Evolutionary conservation across 257 asterid genomes (phyloP), one percentile per base, ranked within the genome.

Genomic region (Echites panduratus): DNA sequence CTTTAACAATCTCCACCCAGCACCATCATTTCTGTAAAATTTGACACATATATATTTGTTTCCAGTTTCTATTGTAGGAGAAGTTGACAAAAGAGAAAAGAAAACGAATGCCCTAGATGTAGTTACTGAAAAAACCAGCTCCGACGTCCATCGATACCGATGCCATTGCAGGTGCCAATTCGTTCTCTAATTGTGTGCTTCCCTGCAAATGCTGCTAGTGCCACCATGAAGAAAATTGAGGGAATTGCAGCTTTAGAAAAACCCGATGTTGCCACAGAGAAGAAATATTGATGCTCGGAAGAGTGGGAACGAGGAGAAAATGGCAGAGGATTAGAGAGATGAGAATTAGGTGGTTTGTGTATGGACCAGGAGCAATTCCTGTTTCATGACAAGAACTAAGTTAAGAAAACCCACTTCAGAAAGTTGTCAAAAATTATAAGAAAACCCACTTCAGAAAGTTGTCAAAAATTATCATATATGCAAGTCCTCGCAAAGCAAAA

Each of bases 331-430:
- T 0, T 40, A 10, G 75, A 40, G n/a, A n/a, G n/a, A n/a, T n/a
- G n/a, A n/a, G n/a, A n/a, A n/a, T n/a, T n/a, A n/a, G n/a, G n/a
- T 8, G 57, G 16, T 26, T 16, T 24, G 47, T 20, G n/a, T n/a
- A n/a, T n/a, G 2, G 2, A 7, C 40, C 85, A 49, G 89, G 84
- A 74, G 82, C 85, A 71, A 85, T 75, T 26, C 89, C 96, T 85
- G 71, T 12, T 71, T 77, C 9, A 48, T 8, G 70, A 66, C 24
- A 61, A 22, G 70, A 78, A 79, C 69, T 10, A 73, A 75, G 45
- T 67, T 70, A 65, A 48, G 45, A 87, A 52, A 52, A 56, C 85
- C 87, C 86, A 84, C 76, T 75, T 83, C 86, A 76, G 77, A 74
- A 77, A 77, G n/a, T 27, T 61, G 56, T 72, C 77, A 40, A 22